Percentiles rank a stretch among this genome's conserved stretches.
Conservation (phyloP, 108 stramenopile genomes). For the Nannochloropsis oceanica region DNA sequence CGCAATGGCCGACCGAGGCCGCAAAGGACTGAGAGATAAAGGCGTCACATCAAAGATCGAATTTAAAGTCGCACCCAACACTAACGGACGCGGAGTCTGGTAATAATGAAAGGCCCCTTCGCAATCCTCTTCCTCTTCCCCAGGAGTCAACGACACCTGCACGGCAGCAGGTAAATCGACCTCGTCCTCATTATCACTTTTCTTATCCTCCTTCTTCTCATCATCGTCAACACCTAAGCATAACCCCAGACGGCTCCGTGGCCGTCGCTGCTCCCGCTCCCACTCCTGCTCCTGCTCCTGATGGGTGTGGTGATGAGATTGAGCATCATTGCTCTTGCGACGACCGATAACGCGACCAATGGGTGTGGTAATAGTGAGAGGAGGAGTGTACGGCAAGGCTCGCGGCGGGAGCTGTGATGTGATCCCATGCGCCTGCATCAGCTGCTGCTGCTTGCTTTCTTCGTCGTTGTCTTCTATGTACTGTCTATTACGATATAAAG, state of each 20-base stretch:
- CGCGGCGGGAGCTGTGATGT: not conserved
- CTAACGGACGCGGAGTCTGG: not conserved
- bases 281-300: too few relatives aligned
- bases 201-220: too few relatives aligned
- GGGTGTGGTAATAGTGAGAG: not conserved
- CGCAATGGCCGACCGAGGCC: not conserved
- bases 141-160: too few relatives aligned
- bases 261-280: too few relatives aligned
- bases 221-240: too few relatives aligned
- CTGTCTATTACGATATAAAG: not conserved
- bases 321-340: not conserved
- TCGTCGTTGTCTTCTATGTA: not conserved
- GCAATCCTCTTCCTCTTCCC: too few relatives aligned
- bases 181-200: too few relatives aligned
- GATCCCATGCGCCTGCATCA: not conserved
- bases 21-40: not conserved
- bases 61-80: not conserved
- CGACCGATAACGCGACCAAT: not conserved
- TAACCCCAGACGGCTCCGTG: too few relatives aligned
- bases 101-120: too few relatives aligned
- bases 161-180: too few relatives aligned
- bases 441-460: not conserved
- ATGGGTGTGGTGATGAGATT: too few relatives aligned
- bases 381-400: not conserved
- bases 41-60: not conserved